A percentile compares a stretch with the other conserved stretches of the same genome.
Evolutionary conservation across 1,139 yeast species (phyloP).

Genomic region (Yamadazyma conglobata): DNA sequence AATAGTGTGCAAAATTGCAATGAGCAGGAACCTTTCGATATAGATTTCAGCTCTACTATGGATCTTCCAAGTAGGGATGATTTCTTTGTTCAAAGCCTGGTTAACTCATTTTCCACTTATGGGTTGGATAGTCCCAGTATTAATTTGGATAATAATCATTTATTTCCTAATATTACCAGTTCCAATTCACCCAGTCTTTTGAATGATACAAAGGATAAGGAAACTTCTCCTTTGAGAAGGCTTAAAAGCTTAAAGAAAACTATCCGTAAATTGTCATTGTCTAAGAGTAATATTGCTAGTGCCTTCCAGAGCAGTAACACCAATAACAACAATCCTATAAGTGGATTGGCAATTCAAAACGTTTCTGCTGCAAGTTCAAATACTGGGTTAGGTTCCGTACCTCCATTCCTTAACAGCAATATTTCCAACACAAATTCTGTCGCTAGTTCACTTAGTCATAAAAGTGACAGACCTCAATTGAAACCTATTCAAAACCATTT

Average conservation of each 20-base stretch:
- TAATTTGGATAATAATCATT: constrained; percentile 17
- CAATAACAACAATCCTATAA: background rate
- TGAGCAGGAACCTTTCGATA: too few relatives aligned
- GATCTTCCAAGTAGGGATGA: constrained; percentile 8
- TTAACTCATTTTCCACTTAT: constrained; percentile 23
- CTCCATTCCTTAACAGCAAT: background rate
- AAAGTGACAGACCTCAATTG: constrained; percentile 18
- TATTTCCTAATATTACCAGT: constrained; percentile 21
- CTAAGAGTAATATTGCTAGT: constrained; percentile 10
- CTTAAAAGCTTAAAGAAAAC: constrained; percentile 27
- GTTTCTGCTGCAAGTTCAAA: constrained; percentile 1
- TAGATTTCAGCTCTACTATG: background rate
- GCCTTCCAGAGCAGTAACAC: constrained; percentile 1
- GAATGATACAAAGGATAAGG: constrained; percentile 7
- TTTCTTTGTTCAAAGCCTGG: constrained; percentile 14
- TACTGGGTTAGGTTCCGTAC: constrained; percentile 3
- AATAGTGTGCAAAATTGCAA: too few relatives aligned
- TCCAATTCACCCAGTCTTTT: constrained; percentile 11
- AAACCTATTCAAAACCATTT: constrained; percentile 22
- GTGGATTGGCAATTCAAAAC: background rate
- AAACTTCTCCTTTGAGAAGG: constrained; percentile 35
- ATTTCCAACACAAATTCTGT: background rate
- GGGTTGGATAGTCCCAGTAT: constrained; percentile 31
- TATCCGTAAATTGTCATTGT: constrained; percentile 18
- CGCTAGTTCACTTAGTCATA: constrained; percentile 1